Conservation (phyloP, 2,329 filamentous ascomycete species). For the Dactylellina leptospora region DNA sequence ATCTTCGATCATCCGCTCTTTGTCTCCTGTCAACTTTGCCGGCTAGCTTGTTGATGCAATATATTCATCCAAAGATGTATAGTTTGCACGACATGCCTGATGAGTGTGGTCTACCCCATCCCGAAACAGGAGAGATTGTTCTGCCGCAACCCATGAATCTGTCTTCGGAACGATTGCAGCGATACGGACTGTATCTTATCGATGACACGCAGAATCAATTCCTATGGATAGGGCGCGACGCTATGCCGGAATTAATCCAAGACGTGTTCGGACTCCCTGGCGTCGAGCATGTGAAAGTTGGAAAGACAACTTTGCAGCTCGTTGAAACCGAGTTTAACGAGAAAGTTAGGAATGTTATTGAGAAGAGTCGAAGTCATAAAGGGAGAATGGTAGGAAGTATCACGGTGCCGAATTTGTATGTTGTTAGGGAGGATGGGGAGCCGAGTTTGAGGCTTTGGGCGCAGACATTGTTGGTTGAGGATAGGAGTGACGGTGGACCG, state of each 20-base stretch:
- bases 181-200: conserved; percentile 93
- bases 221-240: conserved; percentile 92
- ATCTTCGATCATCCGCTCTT: conserved; percentile 90
- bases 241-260: conserved; percentile 83
- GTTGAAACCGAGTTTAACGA: conserved; percentile 97
- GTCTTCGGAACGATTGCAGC: conserved; percentile 83
- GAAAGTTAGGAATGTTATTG: conserved; percentile 84
- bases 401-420: conserved; percentile 87
- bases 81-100: conserved; percentile 97
- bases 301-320: conserved; percentile 85
- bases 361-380: conserved; percentile 89
- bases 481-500: conserved; percentile 90
- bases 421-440: conserved; percentile 94
- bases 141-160: conserved; percentile 86
- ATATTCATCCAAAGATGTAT: conserved; percentile 86
- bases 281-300: conserved; percentile 83
- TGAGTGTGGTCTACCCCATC: conserved; percentile 83
- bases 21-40: conserved; percentile 94
- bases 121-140: conserved; percentile 84
- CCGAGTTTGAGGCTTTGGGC: conserved; percentile 95
- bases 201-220: conserved; percentile 98
- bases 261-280: conserved; percentile 93
- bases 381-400: conserved; percentile 91
- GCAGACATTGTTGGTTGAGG: conserved; percentile 92
- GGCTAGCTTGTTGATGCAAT: conserved; percentile 87